A percentile compares a stretch with the other conserved stretches of the same genome.
Evolutionary conservation across 2,329 filamentous ascomycete genomes (phyloP).

Genomic region (Penicillium frequentans): DNA sequence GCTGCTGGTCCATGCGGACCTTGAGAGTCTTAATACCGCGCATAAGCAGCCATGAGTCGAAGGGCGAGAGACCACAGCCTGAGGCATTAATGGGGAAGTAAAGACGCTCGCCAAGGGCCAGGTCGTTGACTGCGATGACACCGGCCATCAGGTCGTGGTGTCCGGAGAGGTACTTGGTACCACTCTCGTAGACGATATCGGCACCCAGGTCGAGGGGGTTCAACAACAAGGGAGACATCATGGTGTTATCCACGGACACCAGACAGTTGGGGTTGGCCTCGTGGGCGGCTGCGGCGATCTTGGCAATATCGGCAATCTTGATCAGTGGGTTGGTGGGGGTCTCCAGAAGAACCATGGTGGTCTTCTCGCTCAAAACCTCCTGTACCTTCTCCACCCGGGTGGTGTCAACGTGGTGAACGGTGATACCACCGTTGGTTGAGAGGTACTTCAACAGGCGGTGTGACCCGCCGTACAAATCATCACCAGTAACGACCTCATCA

Average conservation of each 20-base stretch:
- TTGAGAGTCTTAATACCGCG: constrained; percentile 94
- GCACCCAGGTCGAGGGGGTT: constrained; percentile 94
- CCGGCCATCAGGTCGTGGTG: constrained; percentile 99
- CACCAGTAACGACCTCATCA: constrained; percentile 95
- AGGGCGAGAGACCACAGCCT: constrained; percentile 89
- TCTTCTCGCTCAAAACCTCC: constrained; percentile 71
- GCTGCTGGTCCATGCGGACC: constrained; percentile 98
- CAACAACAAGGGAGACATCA: constrained; percentile 92
- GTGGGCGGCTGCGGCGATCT: constrained; percentile 75
- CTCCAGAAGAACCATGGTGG: constrained; percentile 92
- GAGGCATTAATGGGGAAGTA: constrained; percentile 98
- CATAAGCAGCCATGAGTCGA: constrained; percentile 94
- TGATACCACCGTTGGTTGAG: constrained; percentile 81
- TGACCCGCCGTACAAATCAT: constrained; percentile 94
- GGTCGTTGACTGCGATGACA: constrained; percentile 87
- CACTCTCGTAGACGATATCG: constrained; percentile 95
- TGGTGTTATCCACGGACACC: constrained; percentile 96
- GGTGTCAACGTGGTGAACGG: constrained; percentile 95
- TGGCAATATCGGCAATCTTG: constrained; percentile 90
- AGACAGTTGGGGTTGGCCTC: constrained; percentile 74
- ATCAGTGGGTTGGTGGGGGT: constrained; percentile 97
- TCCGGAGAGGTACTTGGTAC: constrained; percentile 95
- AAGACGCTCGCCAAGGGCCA: constrained; percentile 78
- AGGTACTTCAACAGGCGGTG: constrained; percentile 92
- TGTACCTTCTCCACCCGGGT: constrained; percentile 72